phyloP scores from a whole-genome alignment of 495 filamentous ascomycete genomes.

The Penicillium dipodomyicola region DNA sequence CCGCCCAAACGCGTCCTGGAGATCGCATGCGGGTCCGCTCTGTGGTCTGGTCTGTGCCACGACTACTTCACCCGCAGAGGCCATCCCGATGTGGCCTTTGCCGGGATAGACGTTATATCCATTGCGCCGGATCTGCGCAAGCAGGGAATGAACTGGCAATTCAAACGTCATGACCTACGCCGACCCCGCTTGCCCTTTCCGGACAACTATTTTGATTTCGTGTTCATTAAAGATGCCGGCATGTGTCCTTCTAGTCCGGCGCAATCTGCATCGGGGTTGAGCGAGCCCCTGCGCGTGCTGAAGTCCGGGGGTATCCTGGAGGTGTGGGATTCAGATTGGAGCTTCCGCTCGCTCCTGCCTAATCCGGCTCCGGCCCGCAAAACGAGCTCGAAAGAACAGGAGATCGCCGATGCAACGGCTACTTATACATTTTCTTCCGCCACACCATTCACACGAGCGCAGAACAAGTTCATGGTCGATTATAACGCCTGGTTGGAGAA shows the following conservation, averaged over 20 bases:
- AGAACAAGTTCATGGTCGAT: slow-evolving; percentile 78
- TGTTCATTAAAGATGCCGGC: slow-evolving; percentile 85
- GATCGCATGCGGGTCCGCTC: slow-evolving; percentile 81
- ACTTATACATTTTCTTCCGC: slow-evolving; percentile 82
- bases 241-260: slow-evolving; percentile 61
- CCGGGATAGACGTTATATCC: slow-evolving; percentile 79
- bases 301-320: slow-evolving; percentile 78
- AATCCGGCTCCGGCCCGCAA: slow-evolving; percentile 64
- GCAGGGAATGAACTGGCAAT: slow-evolving; percentile 80
- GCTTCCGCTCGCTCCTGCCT: slow-evolving; percentile 70
- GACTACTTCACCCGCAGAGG: slow-evolving; percentile 66
- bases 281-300: slow-evolving; percentile 75
- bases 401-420: slow-evolving; percentile 60
- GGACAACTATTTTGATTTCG: slow-evolving; percentile 81
- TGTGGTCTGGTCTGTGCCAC: slow-evolving; percentile 87
- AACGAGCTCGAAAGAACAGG: slow-evolving; percentile 55
- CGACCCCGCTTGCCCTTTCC: slow-evolving; percentile 73
- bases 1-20: slow-evolving; percentile 80
- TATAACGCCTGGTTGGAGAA: slow-evolving; percentile 82
- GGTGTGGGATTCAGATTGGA: slow-evolving; percentile 81
- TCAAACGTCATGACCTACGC: slow-evolving; percentile 83
- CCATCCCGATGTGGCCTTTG: slow-evolving; percentile 64
- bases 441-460: slow-evolving; percentile 71
- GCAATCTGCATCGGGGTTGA: slow-evolving; percentile 62
- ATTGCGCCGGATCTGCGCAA: slow-evolving; percentile 69